phyloP scores from a whole-genome alignment of 225 moss, liverwort and hornwort species.

The Antitrichia curtipendula region DNA sequence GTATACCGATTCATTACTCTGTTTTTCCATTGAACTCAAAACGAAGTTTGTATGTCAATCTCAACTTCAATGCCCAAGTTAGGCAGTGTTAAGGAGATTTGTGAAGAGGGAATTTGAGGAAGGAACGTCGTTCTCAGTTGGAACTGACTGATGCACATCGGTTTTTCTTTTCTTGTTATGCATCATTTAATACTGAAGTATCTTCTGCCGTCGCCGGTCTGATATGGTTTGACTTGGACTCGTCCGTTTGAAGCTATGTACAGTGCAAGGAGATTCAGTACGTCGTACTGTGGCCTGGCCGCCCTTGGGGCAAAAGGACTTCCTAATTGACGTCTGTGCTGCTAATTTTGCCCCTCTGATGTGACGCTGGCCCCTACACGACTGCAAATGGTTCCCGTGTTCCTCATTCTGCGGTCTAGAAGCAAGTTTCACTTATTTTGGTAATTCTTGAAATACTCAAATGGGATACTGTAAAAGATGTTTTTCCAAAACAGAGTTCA shows the following conservation, averaged over 20 bases:
- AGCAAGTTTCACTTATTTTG: not conserved
- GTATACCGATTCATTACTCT: not conserved
- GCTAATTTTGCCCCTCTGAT: not conserved
- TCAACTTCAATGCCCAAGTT: too few relatives aligned
- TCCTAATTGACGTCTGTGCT: not conserved
- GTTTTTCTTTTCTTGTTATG: not conserved
- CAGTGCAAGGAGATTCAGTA: not conserved
- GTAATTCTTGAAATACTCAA: too few relatives aligned
- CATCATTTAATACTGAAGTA: not conserved
- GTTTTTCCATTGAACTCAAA: too few relatives aligned
- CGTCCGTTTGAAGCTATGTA: not conserved
- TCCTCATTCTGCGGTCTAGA: too few relatives aligned
- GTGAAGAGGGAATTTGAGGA: too few relatives aligned
- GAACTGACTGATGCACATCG: not conserved
- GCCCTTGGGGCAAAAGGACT: not conserved
- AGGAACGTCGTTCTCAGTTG: not conserved
- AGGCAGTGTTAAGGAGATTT: accelerated
- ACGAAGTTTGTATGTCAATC: too few relatives aligned
- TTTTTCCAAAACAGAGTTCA: too few relatives aligned
- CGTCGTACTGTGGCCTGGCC: not conserved
- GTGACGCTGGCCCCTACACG: not conserved
- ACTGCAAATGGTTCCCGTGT: not conserved
- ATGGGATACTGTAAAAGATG: accelerated
- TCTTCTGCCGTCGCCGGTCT: not conserved
- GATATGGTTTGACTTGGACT: constrained; percentile 22